Evolutionary conservation across 305 asterid species (phyloP), one percentile per base, ranked within the genome.

Genomic region (Fraxinus greggii): DNA sequence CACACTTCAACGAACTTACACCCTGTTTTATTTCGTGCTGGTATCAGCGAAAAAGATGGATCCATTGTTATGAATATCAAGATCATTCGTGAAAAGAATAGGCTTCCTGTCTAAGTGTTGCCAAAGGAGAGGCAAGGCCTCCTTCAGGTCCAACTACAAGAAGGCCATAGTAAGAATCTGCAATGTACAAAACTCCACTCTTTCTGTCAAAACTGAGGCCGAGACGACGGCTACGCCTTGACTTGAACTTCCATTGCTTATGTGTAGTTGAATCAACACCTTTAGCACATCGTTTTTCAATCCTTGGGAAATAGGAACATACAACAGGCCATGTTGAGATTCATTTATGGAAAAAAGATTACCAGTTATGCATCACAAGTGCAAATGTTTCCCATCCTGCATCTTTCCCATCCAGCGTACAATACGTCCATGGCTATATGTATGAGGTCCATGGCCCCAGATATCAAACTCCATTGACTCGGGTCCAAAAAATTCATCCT

Each of bases 31-130:
- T 85, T 86, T 89, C 54, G 80, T 90, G 93, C 99, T 93, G 8
- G 97, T 92, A 80, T 95, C 99, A 0, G 99, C 93, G 93, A 95
- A 94, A 89, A 92, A 95, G 78, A 95, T 89, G 80, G 98, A 93
- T 9, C 98, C 98, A 78, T 95, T 95, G 1, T 81, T 45, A 81
- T 91, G 99, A 74, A 95, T 88, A 65, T 95, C 99, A 31, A 95
- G 97, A 81, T 95, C 99, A 79, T 95, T 95, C 1, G 99, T 97
- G 21, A 95, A 95, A 21, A 93, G 95, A 72, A 95, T 93, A 0
- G 95, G 97, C 6, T 88, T 81, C 7, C 93, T 95, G 48, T 88
- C 93, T 0, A 85, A 91, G 93, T 24, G 95, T 86, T 35, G 97
- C 91, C 83, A 94, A 63, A 33, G 95, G 90, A 6, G 87, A 91